Evolutionary conservation across 176 grass and related monocot species (phyloP), one percentile per base, ranked within the genome.

Genomic region (Urochloa ruziziensis): DNA sequence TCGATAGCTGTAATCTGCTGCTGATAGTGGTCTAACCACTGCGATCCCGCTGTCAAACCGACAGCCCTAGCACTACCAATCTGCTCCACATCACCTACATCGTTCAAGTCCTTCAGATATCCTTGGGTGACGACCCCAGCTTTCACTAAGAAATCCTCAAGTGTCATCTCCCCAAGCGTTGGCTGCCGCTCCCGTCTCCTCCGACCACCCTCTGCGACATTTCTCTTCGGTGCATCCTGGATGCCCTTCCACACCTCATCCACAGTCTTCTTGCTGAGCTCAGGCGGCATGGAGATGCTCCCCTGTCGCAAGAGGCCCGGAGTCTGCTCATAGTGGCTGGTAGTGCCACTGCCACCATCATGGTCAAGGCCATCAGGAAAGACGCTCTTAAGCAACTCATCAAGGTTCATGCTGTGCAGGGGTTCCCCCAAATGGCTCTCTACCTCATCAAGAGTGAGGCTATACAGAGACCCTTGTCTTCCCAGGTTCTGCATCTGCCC

Each of bases 231-330:
- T 2, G 29, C 56, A 29, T 85, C 84, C 69, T 91, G 89, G 71
- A 97, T 94, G 73, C 83, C 88, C 79, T 82, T 95, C 96, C 96
- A 98, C 29, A 98, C 96, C 82, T 98, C 96, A 73, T 95, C 93
- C 81, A 98, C 89, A 7, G 93, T 95, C 86, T 92, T 96, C 85
- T 94, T 94, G 89, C 96, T 92, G 34, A 98, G 89, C 40, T 84
- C 89, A 18, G 70, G 83, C 1, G 93, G 93, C 96, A 98, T 92
- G 1, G 91, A 85, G 74, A 98, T 85, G 87, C 96, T 94, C 3
- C 89, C 93, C 79, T 95, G 96, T 27, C 85, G 82, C 30, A 83
- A 57, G 44, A 95, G 91, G 58, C 85, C 40, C 19, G 87, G 86
- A 30, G 35, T 58, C 19, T 80, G 81, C 73, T 79, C 80, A 42